A percentile compares a stretch with the other conserved stretches of the same genome.
These are phyloP conservation scores for Starmerella gropengiesseri DNA, from an alignment of 805 yeast genomes.

Conservation along the genomic window DNA sequence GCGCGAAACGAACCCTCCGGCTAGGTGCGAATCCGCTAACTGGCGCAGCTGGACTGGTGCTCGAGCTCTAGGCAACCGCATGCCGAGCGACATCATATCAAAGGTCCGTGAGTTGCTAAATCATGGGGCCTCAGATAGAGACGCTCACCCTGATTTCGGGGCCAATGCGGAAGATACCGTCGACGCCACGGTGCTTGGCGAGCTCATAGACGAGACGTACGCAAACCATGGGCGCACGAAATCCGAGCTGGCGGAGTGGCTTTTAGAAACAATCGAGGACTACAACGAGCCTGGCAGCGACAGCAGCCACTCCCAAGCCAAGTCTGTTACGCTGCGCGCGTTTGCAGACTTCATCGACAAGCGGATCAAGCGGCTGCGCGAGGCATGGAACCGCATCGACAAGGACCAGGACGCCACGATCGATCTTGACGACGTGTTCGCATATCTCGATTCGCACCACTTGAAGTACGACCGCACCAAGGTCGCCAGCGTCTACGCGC, in stretches of 20 bases:
- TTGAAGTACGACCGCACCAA: conserved; percentile 42
- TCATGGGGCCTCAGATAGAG: background rate
- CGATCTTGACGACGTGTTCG: conserved; percentile 32
- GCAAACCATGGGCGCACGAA: conserved; percentile 7
- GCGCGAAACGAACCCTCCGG: too few species aligned
- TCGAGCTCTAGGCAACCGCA: conserved; percentile 4
- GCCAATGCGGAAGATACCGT: conserved; percentile 6
- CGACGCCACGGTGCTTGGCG: conserved; percentile 17
- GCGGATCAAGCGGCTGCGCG: conserved; percentile 23
- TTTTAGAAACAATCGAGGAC: conserved; percentile 16
- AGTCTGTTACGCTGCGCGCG: conserved; percentile 11
- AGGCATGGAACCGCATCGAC: conserved; percentile 25
- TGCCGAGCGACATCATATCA: conserved; percentile 6
- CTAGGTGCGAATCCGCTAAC: too few species aligned
- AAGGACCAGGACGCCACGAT: conserved; percentile 19
- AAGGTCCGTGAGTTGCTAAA: conserved; percentile 6
- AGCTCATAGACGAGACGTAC: conserved; percentile 18
- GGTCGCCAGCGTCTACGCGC: conserved; percentile 45
- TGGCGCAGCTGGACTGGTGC: too few species aligned
- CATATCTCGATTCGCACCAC: conserved; percentile 49
- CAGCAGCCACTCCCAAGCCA: too few species aligned
- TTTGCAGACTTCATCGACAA: conserved; percentile 23
- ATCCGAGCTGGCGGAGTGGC: conserved; percentile 13
- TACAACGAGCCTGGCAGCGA: conserved; percentile 5
- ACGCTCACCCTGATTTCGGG: background rate